Evolutionary conservation across 805 yeast genomes (phyloP).

Genomic region (Saccharomycopsis oosterbeekiorum): DNA sequence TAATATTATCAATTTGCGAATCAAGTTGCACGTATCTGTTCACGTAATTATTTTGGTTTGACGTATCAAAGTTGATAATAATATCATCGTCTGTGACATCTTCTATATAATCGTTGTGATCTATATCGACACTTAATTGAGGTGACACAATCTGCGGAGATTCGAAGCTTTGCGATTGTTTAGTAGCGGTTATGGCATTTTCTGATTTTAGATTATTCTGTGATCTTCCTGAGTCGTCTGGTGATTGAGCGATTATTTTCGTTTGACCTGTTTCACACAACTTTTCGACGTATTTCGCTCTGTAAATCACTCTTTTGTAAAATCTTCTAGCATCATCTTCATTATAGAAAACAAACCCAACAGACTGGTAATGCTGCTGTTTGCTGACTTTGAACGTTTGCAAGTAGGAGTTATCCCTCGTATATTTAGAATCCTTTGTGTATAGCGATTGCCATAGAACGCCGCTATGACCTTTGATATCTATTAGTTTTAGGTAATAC

Average conservation of each 20-base stretch:
- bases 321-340: constrained; percentile 7
- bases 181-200: no score
- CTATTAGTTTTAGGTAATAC: constrained; percentile 1
- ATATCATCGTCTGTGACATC: no score
- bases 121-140: background rate
- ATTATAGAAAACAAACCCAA: constrained; percentile 6
- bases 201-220: no score
- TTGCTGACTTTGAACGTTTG: constrained; percentile 1
- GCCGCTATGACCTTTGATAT: background rate
- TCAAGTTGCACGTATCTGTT: background rate
- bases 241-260: no score
- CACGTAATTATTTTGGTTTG: background rate
- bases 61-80: background rate
- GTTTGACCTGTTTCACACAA: background rate
- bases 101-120: no score
- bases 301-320: constrained; percentile 7
- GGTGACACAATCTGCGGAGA: background rate
- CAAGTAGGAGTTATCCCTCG: background rate
- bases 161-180: background rate
- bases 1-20: background rate
- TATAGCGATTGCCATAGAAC: constrained; percentile 3
- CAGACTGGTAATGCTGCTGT: background rate
- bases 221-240: no score
- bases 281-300: background rate
- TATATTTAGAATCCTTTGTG: background rate